phyloP scores from a whole-genome alignment of 2,329 filamentous ascomycete species.

The Ilyonectria destructans region DNA sequence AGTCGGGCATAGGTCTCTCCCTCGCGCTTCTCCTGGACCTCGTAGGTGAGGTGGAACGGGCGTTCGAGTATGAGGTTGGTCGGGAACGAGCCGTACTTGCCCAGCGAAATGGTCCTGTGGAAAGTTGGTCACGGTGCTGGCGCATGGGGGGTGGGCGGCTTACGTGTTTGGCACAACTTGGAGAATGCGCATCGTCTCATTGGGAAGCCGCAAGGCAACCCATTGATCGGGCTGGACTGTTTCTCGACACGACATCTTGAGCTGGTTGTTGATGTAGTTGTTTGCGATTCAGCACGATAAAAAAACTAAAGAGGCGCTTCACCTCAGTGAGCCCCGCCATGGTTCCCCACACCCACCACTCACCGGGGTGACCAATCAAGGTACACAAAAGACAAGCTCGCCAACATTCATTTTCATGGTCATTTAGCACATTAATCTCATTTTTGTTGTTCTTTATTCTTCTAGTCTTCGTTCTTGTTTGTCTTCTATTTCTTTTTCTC shows the following conservation, averaged over 20 bases:
- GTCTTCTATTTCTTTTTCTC: not conserved
- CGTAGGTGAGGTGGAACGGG: constrained; percentile 92
- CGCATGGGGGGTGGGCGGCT: constrained; percentile 36
- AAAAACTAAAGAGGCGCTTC: constrained; percentile 47
- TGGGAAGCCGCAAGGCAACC: constrained; percentile 74
- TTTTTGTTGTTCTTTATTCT: not conserved
- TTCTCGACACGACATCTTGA: constrained; percentile 51
- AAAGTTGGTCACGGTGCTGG: constrained; percentile 42
- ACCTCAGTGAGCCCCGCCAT: constrained; percentile 54
- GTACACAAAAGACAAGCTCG: not conserved
- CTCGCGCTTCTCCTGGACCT: constrained; percentile 81
- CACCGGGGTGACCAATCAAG: constrained; percentile 32
- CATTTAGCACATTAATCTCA: not conserved
- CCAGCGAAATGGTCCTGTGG: constrained; percentile 84
- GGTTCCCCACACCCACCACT: constrained; percentile 33
- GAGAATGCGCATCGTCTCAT: constrained; percentile 71
- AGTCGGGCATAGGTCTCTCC: constrained; percentile 78
- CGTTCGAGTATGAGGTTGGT: constrained; percentile 92
- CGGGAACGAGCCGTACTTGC: constrained; percentile 93
- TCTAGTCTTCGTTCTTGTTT: not conserved
- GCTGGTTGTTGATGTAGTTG: constrained; percentile 27
- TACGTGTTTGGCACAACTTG: constrained; percentile 76
- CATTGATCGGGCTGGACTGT: constrained; percentile 70
- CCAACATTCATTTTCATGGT: not conserved
- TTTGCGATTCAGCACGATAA: constrained; percentile 36